Conservation (phyloP, 345 rosid genomes). For the Gossypium stocksii region DNA sequence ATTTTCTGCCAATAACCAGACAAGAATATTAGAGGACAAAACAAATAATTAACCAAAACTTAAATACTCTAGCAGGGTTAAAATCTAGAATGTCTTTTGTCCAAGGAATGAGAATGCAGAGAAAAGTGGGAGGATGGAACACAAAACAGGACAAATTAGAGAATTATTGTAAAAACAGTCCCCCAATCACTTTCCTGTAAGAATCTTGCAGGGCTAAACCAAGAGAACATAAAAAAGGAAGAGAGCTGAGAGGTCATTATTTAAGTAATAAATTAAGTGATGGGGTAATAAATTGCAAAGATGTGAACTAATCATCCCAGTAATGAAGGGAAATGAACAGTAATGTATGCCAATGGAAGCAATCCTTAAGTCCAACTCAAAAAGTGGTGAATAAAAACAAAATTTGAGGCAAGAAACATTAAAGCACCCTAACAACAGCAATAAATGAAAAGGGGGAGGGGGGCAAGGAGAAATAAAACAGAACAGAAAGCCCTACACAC, state of each 20-base stretch:
- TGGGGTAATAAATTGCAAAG: slow-evolving; percentile 18
- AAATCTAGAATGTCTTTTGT: background rate
- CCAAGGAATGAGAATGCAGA: background rate
- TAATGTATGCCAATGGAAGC: slow-evolving; percentile 35
- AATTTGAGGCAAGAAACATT: slow-evolving; percentile 25
- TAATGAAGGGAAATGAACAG: slow-evolving; percentile 32
- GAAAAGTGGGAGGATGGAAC: background rate
- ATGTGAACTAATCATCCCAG: slow-evolving; percentile 23
- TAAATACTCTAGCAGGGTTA: background rate
- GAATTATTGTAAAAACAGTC: slow-evolving; percentile 11
- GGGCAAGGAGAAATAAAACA: background rate
- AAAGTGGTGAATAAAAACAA: slow-evolving; percentile 28
- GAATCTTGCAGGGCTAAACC: slow-evolving; percentile 15
- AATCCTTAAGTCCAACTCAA: slow-evolving; percentile 25
- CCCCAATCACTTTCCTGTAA: slow-evolving; percentile 15
- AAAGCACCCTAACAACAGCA: slow-evolving; percentile 27
- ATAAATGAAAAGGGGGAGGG: slow-evolving; percentile 24
- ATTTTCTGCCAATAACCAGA: slow-evolving; percentile 50
- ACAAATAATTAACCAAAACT: background rate
- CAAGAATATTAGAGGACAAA: slow-evolving; percentile 12
- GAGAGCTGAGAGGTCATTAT: slow-evolving; percentile 28
- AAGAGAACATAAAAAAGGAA: slow-evolving; percentile 14
- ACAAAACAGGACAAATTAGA: background rate
- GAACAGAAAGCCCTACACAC: slow-evolving; percentile 11
- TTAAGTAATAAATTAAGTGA: slow-evolving; percentile 31